Conservation (phyloP, 2,329 filamentous ascomycete genomes). For the Aspergillus sp. region DNA sequence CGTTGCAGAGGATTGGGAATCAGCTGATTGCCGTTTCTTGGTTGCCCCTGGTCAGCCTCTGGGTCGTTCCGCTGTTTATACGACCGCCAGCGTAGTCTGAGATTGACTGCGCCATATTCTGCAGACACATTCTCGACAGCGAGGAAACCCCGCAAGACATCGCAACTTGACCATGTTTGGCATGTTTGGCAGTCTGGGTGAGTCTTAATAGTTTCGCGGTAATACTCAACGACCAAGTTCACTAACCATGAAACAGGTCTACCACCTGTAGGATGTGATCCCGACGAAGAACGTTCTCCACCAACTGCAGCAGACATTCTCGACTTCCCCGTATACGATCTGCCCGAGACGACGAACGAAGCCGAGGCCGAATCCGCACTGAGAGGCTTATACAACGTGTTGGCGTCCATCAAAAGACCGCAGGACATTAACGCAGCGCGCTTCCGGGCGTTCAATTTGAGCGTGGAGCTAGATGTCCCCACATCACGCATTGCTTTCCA, state of each 20-base stretch:
- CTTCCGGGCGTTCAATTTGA: constrained; percentile 35
- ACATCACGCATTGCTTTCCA: constrained; percentile 29
- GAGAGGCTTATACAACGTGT: constrained; percentile 33
- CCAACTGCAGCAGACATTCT: constrained; percentile 44
- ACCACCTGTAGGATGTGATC: constrained; percentile 24
- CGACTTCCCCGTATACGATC: constrained; percentile 44
- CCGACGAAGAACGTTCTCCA: constrained; percentile 39
- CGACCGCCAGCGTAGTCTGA: no score
- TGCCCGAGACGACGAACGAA: constrained; percentile 26
- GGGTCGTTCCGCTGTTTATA: no score
- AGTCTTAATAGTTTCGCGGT: constrained; percentile 4
- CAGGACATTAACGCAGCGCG: constrained; percentile 34
- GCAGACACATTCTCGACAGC: no score
- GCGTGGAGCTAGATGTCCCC: constrained; percentile 29
- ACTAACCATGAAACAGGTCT: constrained; percentile 15
- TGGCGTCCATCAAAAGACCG: constrained; percentile 37
- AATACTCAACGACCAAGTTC: no score
- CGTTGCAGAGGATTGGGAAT: no score
- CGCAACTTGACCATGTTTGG: constrained; percentile 25
- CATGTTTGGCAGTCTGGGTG: constrained; percentile 26
- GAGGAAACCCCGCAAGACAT: background rate
- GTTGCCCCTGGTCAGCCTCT: no score
- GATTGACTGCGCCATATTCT: background rate
- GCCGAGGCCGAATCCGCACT: constrained; percentile 28
- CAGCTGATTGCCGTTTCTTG: no score